These are phyloP conservation scores for Paecilomyces formosus DNA, from an alignment of 2,329 filamentous ascomycete genomes.

Conservation along the genomic window DNA sequence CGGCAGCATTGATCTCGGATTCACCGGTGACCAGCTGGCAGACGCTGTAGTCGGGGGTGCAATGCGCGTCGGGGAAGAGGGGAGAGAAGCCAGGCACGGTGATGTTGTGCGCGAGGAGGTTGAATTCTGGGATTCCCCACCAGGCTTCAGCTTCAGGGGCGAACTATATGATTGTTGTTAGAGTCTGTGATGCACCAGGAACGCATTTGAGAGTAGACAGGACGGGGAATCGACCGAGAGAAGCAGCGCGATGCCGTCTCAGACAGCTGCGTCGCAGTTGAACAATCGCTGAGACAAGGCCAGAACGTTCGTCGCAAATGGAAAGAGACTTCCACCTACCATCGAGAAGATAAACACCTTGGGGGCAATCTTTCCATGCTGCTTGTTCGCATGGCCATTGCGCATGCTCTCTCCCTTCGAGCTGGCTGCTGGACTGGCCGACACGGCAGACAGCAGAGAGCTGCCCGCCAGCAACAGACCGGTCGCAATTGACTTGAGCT, in stretches of 20 bases:
- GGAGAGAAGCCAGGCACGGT: constrained; percentile 57
- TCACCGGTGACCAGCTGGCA: constrained; percentile 65
- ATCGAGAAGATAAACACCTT: constrained; percentile 38
- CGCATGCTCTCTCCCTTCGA: not conserved
- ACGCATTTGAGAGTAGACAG: not conserved
- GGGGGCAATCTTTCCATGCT: constrained; percentile 20
- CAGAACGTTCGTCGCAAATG: not conserved
- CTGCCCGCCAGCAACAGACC: constrained; percentile 10
- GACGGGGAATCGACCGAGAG: not conserved
- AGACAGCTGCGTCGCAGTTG: not conserved
- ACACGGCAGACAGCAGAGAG: constrained; percentile 5
- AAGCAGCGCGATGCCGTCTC: not conserved
- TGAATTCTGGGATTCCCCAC: constrained; percentile 50
- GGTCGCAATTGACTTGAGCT: constrained; percentile 7
- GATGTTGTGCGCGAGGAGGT: constrained; percentile 52
- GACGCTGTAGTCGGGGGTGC: constrained; percentile 51
- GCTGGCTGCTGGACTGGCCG: not conserved
- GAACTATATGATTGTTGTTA: constrained; percentile 41
- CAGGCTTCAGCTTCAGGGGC: constrained; percentile 54
- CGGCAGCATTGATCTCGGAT: constrained; percentile 67
- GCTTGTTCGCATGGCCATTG: not conserved
- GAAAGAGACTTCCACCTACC: constrained; percentile 15
- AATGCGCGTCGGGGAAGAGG: constrained; percentile 58
- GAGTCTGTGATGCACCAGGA: not conserved
- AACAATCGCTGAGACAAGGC: not conserved